Conservation (phyloP, 805 yeast genomes). For the Candida argentea region DNA sequence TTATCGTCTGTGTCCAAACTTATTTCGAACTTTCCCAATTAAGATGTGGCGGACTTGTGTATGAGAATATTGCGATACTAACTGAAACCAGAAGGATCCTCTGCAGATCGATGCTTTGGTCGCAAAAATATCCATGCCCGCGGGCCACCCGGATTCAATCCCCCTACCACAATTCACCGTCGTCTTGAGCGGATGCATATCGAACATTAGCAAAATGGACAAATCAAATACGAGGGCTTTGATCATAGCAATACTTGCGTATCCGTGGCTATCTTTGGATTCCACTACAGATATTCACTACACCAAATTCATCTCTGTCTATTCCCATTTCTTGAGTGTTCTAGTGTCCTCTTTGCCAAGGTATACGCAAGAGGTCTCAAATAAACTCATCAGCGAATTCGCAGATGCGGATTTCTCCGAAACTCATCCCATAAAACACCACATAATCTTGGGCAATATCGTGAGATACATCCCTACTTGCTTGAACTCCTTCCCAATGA, state of each 20-base stretch:
- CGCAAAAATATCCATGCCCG: conserved; percentile 46
- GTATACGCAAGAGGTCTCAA: conserved; percentile 81
- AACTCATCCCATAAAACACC: conserved; percentile 25
- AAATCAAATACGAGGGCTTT: conserved; percentile 41
- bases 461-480: conserved; percentile 76
- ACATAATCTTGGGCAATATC: conserved; percentile 53
- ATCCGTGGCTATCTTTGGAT: conserved; percentile 47
- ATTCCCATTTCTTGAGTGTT: conserved; percentile 64
- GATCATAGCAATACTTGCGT: conserved; percentile 50
- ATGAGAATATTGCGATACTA: conserved; percentile 4
- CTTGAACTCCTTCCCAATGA: conserved; percentile 49
- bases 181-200: conserved; percentile 47
- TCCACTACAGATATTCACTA: conserved; percentile 7
- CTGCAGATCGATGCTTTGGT: conserved; percentile 51
- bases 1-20: too few species aligned
- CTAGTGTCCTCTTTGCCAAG: conserved; percentile 80
- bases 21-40: conserved; percentile 2
- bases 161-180: conserved; percentile 41
- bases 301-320: conserved; percentile 35
- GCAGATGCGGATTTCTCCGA: conserved; percentile 1
- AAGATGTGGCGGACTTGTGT: conserved; percentile 1
- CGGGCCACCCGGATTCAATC: conserved; percentile 42
- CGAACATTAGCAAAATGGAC: conserved; percentile 62
- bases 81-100: conserved; percentile 26
- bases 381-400: conserved; percentile 57